These are phyloP conservation scores for Austroboletus rostrupii DNA, from an alignment of 1,284 basidiomycete genomes.

Conservation along the genomic window DNA sequence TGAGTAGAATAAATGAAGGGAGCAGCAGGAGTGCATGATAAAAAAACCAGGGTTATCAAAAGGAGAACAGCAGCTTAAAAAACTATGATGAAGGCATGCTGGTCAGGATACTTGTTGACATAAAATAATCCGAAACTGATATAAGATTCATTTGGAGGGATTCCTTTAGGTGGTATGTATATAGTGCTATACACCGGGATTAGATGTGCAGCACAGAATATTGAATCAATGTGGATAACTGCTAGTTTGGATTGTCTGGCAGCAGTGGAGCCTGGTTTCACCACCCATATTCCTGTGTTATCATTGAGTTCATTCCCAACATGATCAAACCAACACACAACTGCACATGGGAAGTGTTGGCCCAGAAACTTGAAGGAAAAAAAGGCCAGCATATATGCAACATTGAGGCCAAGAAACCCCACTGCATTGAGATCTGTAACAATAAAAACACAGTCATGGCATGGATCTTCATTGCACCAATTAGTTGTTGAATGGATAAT, in stretches of 20 bases:
- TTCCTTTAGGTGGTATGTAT: neutral
- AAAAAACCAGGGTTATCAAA: neutral
- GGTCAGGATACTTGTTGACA: slow-evolving; percentile 29
- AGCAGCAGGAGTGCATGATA: neutral
- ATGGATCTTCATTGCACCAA: slow-evolving; percentile 5
- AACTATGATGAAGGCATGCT: slow-evolving; percentile 20
- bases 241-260: neutral
- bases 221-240: slow-evolving; percentile 2
- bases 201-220: neutral
- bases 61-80: neutral
- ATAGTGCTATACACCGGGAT: neutral
- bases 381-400: slow-evolving; percentile 19
- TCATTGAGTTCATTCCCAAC: slow-evolving; percentile 6
- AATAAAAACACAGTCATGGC: slow-evolving; percentile 1
- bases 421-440: neutral
- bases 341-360: slow-evolving; percentile 23
- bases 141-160: slow-evolving; percentile 13
- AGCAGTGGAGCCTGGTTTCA: slow-evolving; percentile 1
- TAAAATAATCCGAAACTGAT: slow-evolving; percentile 22
- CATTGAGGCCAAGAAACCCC: slow-evolving; percentile 13
- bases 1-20: neutral
- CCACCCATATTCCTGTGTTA: slow-evolving; percentile 14
- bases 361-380: slow-evolving; percentile 21
- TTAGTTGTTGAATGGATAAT: neutral
- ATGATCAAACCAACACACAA: slow-evolving; percentile 11